phyloP scores from a whole-genome alignment of 1,284 basidiomycete genomes.

The Malassezia globosa region DNA sequence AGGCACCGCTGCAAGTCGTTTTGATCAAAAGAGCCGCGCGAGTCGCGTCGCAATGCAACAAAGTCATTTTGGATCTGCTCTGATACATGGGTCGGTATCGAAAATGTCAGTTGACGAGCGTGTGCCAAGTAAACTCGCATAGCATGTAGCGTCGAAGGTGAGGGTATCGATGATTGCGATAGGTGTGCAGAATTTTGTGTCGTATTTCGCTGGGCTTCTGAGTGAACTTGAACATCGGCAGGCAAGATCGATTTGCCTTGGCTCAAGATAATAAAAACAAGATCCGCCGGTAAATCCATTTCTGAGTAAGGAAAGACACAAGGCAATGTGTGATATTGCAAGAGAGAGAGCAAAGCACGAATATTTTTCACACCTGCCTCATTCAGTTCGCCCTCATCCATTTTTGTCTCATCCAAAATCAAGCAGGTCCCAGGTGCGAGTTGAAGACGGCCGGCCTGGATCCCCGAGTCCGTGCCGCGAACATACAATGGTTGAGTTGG shows the following conservation, averaged over 20 bases:
- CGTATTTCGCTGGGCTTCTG: conserved; percentile 15
- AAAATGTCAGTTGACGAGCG: conserved; percentile 24
- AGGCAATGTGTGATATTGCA: conserved; percentile 60
- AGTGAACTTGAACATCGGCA: conserved; percentile 33
- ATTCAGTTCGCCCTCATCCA: conserved; percentile 59
- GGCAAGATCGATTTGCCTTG: conserved; percentile 53
- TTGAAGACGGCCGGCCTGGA: conserved; percentile 65
- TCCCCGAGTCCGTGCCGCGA: conserved; percentile 59
- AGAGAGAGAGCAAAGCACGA: conserved; percentile 58
- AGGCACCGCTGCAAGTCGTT: conserved; percentile 33
- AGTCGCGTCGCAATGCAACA: conserved; percentile 24
- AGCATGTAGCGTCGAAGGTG: conserved; percentile 1
- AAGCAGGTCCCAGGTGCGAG: conserved; percentile 58
- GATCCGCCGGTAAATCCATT: conserved; percentile 65
- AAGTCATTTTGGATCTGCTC: conserved; percentile 38
- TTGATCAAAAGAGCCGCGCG: conserved; percentile 19
- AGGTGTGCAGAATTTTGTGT: conserved; percentile 6
- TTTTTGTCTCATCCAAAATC: conserved; percentile 58
- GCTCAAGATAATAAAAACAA: conserved; percentile 57
- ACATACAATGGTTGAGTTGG: conserved; percentile 43
- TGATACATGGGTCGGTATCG: conserved; percentile 30
- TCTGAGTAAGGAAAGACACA: conserved; percentile 68
- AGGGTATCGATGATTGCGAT: not conserved
- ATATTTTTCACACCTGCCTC: conserved; percentile 58
- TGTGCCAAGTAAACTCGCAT: conserved; percentile 21